Evolutionary conservation across 495 filamentous ascomycete genomes (phyloP).

Genomic region (Trichoderma parareesei): DNA sequence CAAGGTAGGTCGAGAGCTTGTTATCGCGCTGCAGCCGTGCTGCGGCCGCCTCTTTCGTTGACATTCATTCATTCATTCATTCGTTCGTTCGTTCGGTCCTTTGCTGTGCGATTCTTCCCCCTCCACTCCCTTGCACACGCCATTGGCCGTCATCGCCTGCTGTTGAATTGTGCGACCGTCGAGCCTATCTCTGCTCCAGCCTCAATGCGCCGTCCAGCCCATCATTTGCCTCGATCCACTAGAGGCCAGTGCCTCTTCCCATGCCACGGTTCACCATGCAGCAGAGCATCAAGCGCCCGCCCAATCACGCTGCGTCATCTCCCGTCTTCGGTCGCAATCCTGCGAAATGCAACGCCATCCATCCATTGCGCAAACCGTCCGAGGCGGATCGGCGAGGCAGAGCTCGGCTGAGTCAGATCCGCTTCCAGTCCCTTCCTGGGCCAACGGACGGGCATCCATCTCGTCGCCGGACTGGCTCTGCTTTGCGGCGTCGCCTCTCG

Average conservation of each 20-base stretch:
- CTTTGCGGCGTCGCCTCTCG: background rate
- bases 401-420: background rate
- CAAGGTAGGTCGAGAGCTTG: slow-evolving; percentile 53
- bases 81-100: background rate
- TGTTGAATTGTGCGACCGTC: background rate
- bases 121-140: background rate
- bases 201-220: slow-evolving; percentile 5
- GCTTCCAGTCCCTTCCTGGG: background rate
- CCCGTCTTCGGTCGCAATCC: background rate
- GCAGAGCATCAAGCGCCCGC: background rate
- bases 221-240: background rate
- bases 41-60: background rate
- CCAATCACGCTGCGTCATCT: background rate
- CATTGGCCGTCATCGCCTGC: background rate
- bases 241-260: slow-evolving; percentile 1
- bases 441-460: background rate
- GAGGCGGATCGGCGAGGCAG: background rate
- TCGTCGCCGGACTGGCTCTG: background rate
- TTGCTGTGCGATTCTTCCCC: background rate
- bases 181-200: background rate
- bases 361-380: background rate
- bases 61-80: no score
- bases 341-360: background rate
- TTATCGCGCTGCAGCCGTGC: background rate
- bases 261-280: background rate